These are phyloP conservation scores for Populus euphratica DNA, from an alignment of 345 rosid genomes.

Conservation along the genomic window DNA sequence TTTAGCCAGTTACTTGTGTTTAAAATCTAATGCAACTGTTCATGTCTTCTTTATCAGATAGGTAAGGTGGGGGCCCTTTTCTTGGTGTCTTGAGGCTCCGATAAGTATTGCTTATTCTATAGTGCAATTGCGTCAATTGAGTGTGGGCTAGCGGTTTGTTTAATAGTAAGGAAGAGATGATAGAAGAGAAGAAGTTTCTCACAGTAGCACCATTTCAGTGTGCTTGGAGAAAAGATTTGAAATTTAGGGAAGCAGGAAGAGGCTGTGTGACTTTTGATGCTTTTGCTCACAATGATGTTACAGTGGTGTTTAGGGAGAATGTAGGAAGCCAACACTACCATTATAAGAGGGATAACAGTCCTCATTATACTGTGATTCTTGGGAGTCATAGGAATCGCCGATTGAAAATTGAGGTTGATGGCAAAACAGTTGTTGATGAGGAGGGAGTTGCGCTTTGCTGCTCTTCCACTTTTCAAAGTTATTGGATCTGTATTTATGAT, in stretches of 20 bases:
- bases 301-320: slow-evolving; percentile 90
- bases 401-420: slow-evolving; percentile 88
- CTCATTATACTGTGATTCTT: slow-evolving; percentile 90
- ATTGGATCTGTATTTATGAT: slow-evolving; percentile 90
- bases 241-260: slow-evolving; percentile 83
- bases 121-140: slow-evolving; percentile 14
- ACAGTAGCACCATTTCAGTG: slow-evolving; percentile 99
- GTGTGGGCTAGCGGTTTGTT: background rate
- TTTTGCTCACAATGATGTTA: slow-evolving; percentile 89
- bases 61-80: slow-evolving; percentile 14
- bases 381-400: slow-evolving; percentile 91
- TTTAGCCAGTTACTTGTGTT: background rate
- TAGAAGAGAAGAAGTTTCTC: slow-evolving; percentile 55
- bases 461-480: slow-evolving; percentile 78
- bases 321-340: slow-evolving; percentile 92
- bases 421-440: slow-evolving; percentile 74
- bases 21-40: background rate
- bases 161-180: slow-evolving; percentile 22
- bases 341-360: slow-evolving; percentile 82
- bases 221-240: slow-evolving; percentile 94
- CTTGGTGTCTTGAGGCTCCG: slow-evolving; percentile 6
- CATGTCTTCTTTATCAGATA: slow-evolving; percentile 1
- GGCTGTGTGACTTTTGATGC: slow-evolving; percentile 98
- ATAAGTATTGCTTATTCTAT: slow-evolving; percentile 28
- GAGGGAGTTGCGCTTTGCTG: slow-evolving; percentile 73